Base-by-base conservation (phyloP, 768 basidiomycete species). In the Xanthoconium purpureum region DNA sequence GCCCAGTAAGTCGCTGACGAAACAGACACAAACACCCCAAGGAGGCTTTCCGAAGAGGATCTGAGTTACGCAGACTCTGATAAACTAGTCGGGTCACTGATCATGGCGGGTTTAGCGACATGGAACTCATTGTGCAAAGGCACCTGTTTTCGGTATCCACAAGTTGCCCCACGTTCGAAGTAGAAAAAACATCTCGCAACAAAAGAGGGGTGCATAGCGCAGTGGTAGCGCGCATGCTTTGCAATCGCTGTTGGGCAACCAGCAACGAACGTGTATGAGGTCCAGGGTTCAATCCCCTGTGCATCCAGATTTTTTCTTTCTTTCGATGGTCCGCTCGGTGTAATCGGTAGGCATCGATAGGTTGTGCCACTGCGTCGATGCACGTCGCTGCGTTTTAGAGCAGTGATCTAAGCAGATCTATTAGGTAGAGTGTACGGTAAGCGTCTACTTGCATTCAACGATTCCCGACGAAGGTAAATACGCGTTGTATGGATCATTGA, bases 171-270 rank as follows among this genome's bases (percentile, higher is more conserved):
- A 35, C 12, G 6, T 8, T 35, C 33, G 6, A 24, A 24, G 2
- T 24, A 24, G 24, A 24, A 24, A 24, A 24, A 4, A 24, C 24
- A 24, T 24, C 24, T 4, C 24, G 2, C 3, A 35, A 38, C 11
- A 38, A 15, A 38, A 3, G 24, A 37, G 17, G 66, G 66, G 66
- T 67, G 57, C 66, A 52, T 67, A 67, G 66, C 66, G 66, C 66
- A 67, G 66, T 74, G 73, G 73, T 74, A 74, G 73, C 73, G 74
- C 73, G 74, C 65, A 74, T 74, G 73, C 73, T 74, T 74, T 74
- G 73, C 73, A 74, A 43, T 39, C 15, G 28, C 39, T 15, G 42
- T 53, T 40, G 53, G 15, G 20, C 12, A 20, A 44, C 1, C 35
- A 10, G 9, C 35, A 45, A 64, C 49, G 50, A 56, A 62, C 17